phyloP scores from a whole-genome alignment of 495 filamentous ascomycete genomes.

The Hypoxylon crocopeplum region DNA sequence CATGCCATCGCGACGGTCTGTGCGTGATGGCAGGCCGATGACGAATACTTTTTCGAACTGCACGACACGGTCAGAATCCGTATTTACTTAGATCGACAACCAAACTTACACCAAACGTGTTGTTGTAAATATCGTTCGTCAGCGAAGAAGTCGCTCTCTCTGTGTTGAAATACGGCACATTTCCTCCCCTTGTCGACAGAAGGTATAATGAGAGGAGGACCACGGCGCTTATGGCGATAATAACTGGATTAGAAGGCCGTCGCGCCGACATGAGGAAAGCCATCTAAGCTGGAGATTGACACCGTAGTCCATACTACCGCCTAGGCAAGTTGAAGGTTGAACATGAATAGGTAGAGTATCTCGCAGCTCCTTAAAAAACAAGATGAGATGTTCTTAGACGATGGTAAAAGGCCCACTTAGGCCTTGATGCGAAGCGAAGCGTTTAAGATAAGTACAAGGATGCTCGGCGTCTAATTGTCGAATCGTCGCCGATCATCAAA shows the following conservation, averaged over 20 bases:
- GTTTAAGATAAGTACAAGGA: too few species aligned
- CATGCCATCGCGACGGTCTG: conserved; percentile 65
- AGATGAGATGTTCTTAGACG: too few species aligned
- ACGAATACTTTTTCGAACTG: conserved; percentile 64
- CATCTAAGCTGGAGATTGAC: background rate
- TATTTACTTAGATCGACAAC: too few species aligned
- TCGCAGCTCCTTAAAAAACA: too few species aligned
- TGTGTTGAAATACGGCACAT: conserved; percentile 3
- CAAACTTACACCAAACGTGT: conserved; percentile 31
- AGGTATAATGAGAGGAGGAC: conserved; percentile 13
- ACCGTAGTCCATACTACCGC: too few species aligned
- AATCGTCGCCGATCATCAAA: too few species aligned
- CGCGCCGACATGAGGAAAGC: conserved; percentile 10
- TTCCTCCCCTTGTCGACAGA: conserved; percentile 6
- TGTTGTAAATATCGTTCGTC: conserved; percentile 29
- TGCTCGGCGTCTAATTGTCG: too few species aligned
- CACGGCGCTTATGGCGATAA: conserved; percentile 17
- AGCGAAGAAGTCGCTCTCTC: background rate
- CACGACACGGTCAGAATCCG: background rate
- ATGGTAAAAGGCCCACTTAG: too few species aligned
- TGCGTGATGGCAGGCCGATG: conserved; percentile 56
- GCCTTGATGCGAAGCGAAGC: too few species aligned
- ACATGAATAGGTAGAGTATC: too few species aligned
- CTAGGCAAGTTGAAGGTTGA: too few species aligned
- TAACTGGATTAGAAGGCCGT: conserved; percentile 5